These are phyloP conservation scores for Arachis hypogaea DNA, from an alignment of 306 rosid species.

Conservation along the genomic window DNA sequence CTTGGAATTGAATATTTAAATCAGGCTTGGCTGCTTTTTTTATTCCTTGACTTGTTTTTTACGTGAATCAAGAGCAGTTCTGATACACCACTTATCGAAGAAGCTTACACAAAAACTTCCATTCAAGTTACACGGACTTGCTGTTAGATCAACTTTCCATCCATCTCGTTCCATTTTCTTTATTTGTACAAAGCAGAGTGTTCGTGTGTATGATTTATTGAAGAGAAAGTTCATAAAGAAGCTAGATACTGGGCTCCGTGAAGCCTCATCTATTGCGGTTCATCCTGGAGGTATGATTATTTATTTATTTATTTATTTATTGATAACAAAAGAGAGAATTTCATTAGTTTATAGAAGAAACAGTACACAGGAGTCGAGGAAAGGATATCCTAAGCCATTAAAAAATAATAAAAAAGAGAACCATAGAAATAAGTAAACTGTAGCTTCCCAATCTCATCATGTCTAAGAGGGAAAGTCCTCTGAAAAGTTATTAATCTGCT, in stretches of 20 bases:
- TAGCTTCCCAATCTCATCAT: too few relatives aligned
- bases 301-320: too few relatives aligned
- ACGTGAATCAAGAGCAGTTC: slow-evolving; percentile 86
- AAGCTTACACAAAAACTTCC: slow-evolving; percentile 78
- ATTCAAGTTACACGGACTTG: slow-evolving; percentile 81
- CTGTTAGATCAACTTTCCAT: slow-evolving; percentile 85
- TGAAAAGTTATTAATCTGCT: too few relatives aligned
- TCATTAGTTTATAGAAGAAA: too few relatives aligned
- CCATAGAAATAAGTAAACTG: too few relatives aligned
- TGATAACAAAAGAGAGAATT: too few relatives aligned
- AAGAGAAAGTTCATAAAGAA: slow-evolving; percentile 62
- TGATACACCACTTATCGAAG: slow-evolving; percentile 81
- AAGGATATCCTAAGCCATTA: too few relatives aligned
- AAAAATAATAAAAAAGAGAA: too few relatives aligned
- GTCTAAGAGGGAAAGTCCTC: too few relatives aligned
- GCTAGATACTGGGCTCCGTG: slow-evolving; percentile 89
- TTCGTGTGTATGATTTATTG: slow-evolving; percentile 81
- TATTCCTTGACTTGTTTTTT: slow-evolving; percentile 78
- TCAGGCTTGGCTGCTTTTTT: slow-evolving; percentile 29
- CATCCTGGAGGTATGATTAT: slow-evolving; percentile 81
- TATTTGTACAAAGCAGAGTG: slow-evolving; percentile 70
- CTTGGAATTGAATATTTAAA: not conserved
- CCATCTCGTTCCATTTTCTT: slow-evolving; percentile 81
- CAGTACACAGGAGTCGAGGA: too few relatives aligned
- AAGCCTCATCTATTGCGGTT: slow-evolving; percentile 83